Percentiles rank a stretch among this genome's conserved stretches.
These are phyloP conservation scores for Saccharomycopsis guyanensis DNA, from an alignment of 805 yeast species.

Conservation along the genomic window DNA sequence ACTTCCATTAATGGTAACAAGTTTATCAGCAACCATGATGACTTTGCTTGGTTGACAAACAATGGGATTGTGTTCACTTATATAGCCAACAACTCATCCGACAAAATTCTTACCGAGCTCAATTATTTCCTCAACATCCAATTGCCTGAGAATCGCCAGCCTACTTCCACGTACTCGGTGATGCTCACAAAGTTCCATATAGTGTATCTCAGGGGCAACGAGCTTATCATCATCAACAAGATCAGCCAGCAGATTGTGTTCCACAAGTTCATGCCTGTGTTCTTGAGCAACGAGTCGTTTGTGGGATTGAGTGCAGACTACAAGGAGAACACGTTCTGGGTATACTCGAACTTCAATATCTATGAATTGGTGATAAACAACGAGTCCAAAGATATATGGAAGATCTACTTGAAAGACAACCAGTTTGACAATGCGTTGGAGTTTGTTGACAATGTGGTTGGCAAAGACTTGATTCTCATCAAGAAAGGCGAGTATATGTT, in stretches of 20 bases:
- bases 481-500: conserved; percentile 48
- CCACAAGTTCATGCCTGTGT: conserved; percentile 33
- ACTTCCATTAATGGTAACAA: conserved; percentile 27
- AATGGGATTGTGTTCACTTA: conserved; percentile 37
- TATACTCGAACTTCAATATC: conserved; percentile 50
- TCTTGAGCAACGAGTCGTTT: conserved; percentile 30
- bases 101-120: conserved; percentile 28
- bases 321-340: conserved; percentile 61
- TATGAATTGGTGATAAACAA: conserved; percentile 65
- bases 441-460: conserved; percentile 25
- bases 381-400: conserved; percentile 75
- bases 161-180: conserved; percentile 30
- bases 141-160: conserved; percentile 29
- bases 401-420: conserved; percentile 40
- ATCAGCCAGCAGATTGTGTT: conserved; percentile 42
- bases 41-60: conserved; percentile 41
- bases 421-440: conserved; percentile 61
- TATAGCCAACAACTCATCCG: background rate
- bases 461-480: conserved; percentile 42
- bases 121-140: conserved; percentile 35
- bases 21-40: conserved; percentile 25
- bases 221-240: conserved; percentile 41
- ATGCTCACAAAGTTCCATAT: conserved; percentile 49
- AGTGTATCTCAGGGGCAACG: conserved; percentile 34
- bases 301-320: conserved; percentile 46